Conservation (phyloP, 257 asterid species). For the Jaltomata sinuosa region DNA sequence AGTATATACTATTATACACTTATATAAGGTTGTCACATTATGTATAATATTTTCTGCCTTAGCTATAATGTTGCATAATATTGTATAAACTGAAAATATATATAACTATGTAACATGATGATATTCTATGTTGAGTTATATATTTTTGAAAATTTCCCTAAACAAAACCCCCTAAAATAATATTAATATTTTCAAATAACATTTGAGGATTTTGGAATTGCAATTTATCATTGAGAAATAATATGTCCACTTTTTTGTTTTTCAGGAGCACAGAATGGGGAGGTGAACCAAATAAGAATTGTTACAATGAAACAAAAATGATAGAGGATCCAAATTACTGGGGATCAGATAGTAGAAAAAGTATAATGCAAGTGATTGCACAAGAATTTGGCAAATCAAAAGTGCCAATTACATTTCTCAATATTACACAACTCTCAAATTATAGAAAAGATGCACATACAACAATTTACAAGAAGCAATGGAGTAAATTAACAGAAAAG, state of each 20-base stretch:
- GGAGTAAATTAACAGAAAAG: constrained; percentile 28
- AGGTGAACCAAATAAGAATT: not conserved
- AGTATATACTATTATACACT: too few relatives aligned
- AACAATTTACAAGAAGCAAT: constrained; percentile 48
- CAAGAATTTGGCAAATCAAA: constrained; percentile 17
- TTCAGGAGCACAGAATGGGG: not conserved
- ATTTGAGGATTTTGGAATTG: not conserved
- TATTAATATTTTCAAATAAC: not conserved
- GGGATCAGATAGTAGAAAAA: constrained; percentile 3
- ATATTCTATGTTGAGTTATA: too few relatives aligned
- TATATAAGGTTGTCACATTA: too few relatives aligned
- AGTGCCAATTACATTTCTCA: constrained; percentile 47
- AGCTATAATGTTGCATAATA: too few relatives aligned
- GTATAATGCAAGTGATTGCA: not conserved
- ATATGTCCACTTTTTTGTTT: not conserved
- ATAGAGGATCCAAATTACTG: not conserved
- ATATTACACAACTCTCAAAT: constrained; percentile 56
- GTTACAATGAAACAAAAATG: not conserved
- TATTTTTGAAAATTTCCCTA: too few relatives aligned
- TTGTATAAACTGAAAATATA: too few relatives aligned
- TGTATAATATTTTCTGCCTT: too few relatives aligned
- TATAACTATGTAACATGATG: too few relatives aligned
- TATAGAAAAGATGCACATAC: constrained; percentile 73
- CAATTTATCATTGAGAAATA: not conserved
- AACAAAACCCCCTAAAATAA: not conserved